Base-by-base conservation (phyloP, 2,329 filamentous ascomycete species). In the Pseudopyrenochaeta lycopersici region DNA sequence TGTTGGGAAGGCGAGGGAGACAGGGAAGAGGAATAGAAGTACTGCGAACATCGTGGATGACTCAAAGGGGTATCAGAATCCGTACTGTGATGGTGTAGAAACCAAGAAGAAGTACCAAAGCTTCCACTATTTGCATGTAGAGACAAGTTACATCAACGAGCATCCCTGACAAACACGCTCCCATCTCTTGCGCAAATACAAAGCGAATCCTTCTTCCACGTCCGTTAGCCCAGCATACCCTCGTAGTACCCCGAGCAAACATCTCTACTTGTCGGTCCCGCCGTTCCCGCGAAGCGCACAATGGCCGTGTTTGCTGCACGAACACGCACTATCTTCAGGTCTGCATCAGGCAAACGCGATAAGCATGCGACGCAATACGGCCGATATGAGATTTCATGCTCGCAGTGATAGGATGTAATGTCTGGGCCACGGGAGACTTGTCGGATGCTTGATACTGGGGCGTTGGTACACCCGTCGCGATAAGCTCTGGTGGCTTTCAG, bases 1-100 rank as follows among this genome's bases (percentile, higher is more conserved):
- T 17, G 12, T n/a, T 7, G 51, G 46, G 12, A 50, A 33, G 17
- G 58, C 32, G 30, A 27, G 29, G 14, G 20, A 21, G n/a, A 47
- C 35, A 29, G 29, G 15, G 18, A 43, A 3, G 14, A 35, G 17
- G 2, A 39, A 49, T 7, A 32, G 45, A 15, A 35, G 18, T 27
- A 14, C 11, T 36, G 31, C 21, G n/a, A 46, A 27, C 23, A 27
- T 27, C 23, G 9, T 27, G 23, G n/a, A 27, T 27, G 9, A 4
- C 23, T 27, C 9, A 5, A 9, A 27, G 9, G 4, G 23, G 23
- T 27, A 27, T 27, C 23, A 27, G 23, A 27, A 27, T 5, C 23
- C 23, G 4, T 27, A 27, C 23, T 27, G 9, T 27, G 23, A 4
- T 27, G 23, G 23, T 4, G 23, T 27, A 27, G 23, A 9, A 27